Base-by-base conservation (phyloP, 345 rosid genomes). In the Clausena lansium region DNA sequence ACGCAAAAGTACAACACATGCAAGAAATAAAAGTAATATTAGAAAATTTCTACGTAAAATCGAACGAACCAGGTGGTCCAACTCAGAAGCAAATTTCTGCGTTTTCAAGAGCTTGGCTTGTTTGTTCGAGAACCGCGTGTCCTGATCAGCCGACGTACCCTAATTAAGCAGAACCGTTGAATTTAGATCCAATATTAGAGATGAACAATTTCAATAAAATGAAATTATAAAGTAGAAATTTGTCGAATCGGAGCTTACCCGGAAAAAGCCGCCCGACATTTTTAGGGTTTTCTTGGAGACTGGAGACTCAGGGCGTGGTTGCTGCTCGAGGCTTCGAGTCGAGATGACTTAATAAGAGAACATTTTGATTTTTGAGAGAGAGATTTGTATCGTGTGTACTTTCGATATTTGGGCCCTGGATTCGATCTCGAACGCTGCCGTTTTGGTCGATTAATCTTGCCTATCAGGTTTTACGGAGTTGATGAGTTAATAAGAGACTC, bases 101-200 rank as follows among this genome's bases (percentile, higher is more conserved):
- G 98, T 87, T 77, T 97, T 97, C 86, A 94, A 35, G 39, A 97
- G 89, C 85, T 91, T 94, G 7, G 97, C 98, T 81, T 97, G 98
- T 90, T 97, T 97, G 92, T 97, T 97, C 38, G 99, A 97, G 84
- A 94, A 97, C 77, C 99, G 88, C 71, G 98, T 94, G 82, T 97
- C 99, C 76, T 97, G 99, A 72, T 97, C 99, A 24, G 98, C 98
- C 71, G 98, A 92, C 50, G 99, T 93, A 32, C 99, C 99, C 99
- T 97, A 59, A 59, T 38, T 61, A 67, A 60, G 67, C 14, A 54
- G 10, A 80, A 64, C 50, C 22, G 3, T 61, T 41, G 30, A 71
- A 76, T 79, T 85, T 75, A 74, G 85, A 83, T 85, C 86, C 70
- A 69, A 57, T n/a, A 24, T 39, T 33, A 9, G 6, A 38, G 7